phyloP scores from a whole-genome alignment of 192 early-diverging fungal genomes.

The Coemansia sp. region DNA sequence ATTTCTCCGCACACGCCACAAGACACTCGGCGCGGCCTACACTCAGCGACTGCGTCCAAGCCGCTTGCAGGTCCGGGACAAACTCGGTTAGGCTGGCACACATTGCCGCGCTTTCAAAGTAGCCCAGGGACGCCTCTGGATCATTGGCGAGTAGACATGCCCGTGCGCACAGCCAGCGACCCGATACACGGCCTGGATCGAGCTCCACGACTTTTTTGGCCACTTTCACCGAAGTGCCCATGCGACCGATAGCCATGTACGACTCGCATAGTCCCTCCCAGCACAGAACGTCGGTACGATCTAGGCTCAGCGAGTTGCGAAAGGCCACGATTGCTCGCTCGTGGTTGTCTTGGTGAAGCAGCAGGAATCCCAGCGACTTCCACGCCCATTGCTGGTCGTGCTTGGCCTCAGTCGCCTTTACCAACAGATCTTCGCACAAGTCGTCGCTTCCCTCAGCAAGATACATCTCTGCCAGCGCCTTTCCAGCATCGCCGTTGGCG shows the following conservation, averaged over 20 bases:
- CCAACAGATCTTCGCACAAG: slow-evolving; percentile 31
- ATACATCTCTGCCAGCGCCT: slow-evolving; percentile 64
- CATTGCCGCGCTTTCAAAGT: slow-evolving; percentile 13
- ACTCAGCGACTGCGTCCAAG: slow-evolving; percentile 21
- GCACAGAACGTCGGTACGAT: slow-evolving; percentile 59
- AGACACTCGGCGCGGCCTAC: slow-evolving; percentile 31
- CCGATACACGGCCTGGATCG: slow-evolving; percentile 47
- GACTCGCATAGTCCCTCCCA: slow-evolving; percentile 83
- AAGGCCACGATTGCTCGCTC: slow-evolving; percentile 66
- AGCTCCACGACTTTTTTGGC: slow-evolving; percentile 69
- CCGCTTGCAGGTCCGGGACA: background rate
- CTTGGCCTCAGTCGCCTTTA: slow-evolving; percentile 18
- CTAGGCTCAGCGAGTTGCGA: slow-evolving; percentile 77
- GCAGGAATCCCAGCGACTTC: slow-evolving; percentile 72
- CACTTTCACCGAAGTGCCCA: slow-evolving; percentile 52
- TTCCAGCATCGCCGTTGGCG: slow-evolving; percentile 64
- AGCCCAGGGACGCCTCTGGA: slow-evolving; percentile 12
- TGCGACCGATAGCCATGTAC: slow-evolving; percentile 65
- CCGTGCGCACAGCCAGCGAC: slow-evolving; percentile 39
- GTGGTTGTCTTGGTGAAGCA: slow-evolving; percentile 54
- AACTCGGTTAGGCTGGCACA: background rate
- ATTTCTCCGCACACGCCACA: slow-evolving; percentile 23
- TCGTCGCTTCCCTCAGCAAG: slow-evolving; percentile 49
- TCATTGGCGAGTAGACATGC: slow-evolving; percentile 17
- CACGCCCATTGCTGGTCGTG: slow-evolving; percentile 73